These are phyloP conservation scores for Xylariales sp. DNA, from an alignment of 2,329 filamentous ascomycete genomes.

Conservation along the genomic window DNA sequence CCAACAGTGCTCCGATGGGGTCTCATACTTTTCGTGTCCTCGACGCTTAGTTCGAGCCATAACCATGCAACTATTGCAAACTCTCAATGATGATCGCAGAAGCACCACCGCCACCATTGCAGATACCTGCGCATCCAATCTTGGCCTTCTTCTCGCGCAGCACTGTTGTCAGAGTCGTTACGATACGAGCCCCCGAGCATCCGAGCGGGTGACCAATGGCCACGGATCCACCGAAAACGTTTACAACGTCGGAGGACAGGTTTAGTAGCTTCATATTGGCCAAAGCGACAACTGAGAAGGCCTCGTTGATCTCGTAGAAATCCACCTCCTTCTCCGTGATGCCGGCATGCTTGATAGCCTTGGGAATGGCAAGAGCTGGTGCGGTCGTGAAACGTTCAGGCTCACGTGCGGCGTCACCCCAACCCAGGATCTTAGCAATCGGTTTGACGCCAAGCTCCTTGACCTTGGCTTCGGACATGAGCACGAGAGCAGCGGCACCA, in stretches of 20 bases:
- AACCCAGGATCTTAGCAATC: slow-evolving; percentile 93
- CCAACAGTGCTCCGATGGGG: too few species aligned
- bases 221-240: slow-evolving; percentile 90
- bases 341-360: slow-evolving; percentile 92
- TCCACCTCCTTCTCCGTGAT: slow-evolving; percentile 74
- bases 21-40: too few species aligned
- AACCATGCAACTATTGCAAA: slow-evolving; percentile 40
- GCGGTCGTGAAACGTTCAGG: slow-evolving; percentile 95
- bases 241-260: slow-evolving; percentile 80
- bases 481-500: slow-evolving; percentile 84
- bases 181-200: slow-evolving; percentile 87
- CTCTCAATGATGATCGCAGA: slow-evolving; percentile 89
- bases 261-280: slow-evolving; percentile 92
- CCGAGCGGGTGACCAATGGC: slow-evolving; percentile 94
- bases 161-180: slow-evolving; percentile 84
- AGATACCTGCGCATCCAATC: slow-evolving; percentile 91
- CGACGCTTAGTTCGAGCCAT: too few species aligned
- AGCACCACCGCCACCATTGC: slow-evolving; percentile 95
- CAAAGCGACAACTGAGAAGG: slow-evolving; percentile 92
- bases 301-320: slow-evolving; percentile 98
- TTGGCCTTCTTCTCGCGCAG: slow-evolving; percentile 87
- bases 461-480: slow-evolving; percentile 90
- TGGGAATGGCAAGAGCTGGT: slow-evolving; percentile 89
- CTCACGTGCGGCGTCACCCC: slow-evolving; percentile 88
- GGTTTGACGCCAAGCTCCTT: slow-evolving; percentile 89